Evolutionary conservation across 192 early-diverging fungal species (phyloP).

Genomic region (Spizellomyces sp.): DNA sequence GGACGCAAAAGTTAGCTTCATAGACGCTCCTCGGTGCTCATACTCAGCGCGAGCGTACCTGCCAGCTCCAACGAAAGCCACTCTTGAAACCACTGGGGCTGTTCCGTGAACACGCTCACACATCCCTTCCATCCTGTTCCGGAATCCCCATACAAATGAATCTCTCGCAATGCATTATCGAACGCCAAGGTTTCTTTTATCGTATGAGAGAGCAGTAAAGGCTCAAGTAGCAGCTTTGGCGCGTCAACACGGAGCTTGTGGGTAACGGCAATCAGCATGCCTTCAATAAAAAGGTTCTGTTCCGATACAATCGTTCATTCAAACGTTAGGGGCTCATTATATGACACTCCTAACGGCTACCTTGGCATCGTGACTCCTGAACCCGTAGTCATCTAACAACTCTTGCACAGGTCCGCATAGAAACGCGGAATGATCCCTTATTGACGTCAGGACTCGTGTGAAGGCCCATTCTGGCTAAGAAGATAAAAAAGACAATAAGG

Average conservation of each 20-base stretch:
- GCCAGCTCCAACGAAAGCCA: slow-evolving; percentile 30
- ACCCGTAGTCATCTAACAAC: slow-evolving; percentile 22
- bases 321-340: neutral
- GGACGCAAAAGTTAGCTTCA: neutral
- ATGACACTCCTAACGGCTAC: slow-evolving; percentile 1
- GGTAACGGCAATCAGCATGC: slow-evolving; percentile 19
- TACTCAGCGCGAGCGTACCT: slow-evolving; percentile 17
- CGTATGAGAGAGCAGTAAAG: slow-evolving; percentile 29
- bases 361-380: slow-evolving; percentile 24
- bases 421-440: slow-evolving; percentile 27
- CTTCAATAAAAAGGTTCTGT: slow-evolving; percentile 33
- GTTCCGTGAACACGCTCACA: slow-evolving; percentile 32
- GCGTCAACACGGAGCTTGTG: slow-evolving; percentile 32
- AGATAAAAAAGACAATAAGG: neutral
- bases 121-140: slow-evolving; percentile 28
- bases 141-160: slow-evolving; percentile 21
- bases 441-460: slow-evolving; percentile 20
- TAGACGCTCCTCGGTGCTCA: neutral
- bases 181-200: slow-evolving; percentile 32
- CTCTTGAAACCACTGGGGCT: slow-evolving; percentile 25
- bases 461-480: slow-evolving; percentile 36
- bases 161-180: slow-evolving; percentile 30
- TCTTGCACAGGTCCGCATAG: slow-evolving; percentile 31
- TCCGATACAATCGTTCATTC: neutral
- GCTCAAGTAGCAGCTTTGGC: slow-evolving; percentile 27